phyloP scores from a whole-genome alignment of 1,284 basidiomycete species.

The Gomphus bonarii region DNA sequence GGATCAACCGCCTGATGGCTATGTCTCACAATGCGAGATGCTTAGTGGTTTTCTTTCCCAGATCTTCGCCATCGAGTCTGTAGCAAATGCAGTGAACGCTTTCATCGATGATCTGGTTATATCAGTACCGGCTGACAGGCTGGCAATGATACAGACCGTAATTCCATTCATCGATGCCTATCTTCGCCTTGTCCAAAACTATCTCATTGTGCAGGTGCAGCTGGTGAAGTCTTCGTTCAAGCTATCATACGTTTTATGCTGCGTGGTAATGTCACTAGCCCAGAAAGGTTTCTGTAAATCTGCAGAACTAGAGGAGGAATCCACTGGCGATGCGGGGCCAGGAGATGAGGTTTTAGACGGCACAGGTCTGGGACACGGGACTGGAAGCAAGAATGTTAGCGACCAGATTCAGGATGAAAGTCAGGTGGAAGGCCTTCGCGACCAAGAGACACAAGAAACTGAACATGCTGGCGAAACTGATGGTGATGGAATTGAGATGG shows the following conservation, averaged over 20 bases:
- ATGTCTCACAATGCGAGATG: slow-evolving; percentile 8
- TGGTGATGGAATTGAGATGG: slow-evolving; percentile 44
- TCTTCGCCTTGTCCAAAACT: slow-evolving; percentile 37
- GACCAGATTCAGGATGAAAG: slow-evolving; percentile 92
- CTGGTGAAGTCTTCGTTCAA: slow-evolving; percentile 84
- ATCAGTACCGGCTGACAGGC: slow-evolving; percentile 12
- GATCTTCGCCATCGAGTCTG: slow-evolving; percentile 23
- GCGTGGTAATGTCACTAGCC: slow-evolving; percentile 65
- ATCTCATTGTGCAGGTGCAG: slow-evolving; percentile 42
- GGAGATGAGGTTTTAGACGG: slow-evolving; percentile 54
- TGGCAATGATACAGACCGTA: slow-evolving; percentile 27
- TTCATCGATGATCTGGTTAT: slow-evolving; percentile 25
- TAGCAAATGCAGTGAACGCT: slow-evolving; percentile 27
- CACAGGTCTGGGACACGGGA: slow-evolving; percentile 79
- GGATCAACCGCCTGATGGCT: slow-evolving; percentile 18
- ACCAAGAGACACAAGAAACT: slow-evolving; percentile 45
- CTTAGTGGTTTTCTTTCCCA: slow-evolving; percentile 15
- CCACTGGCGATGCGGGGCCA: slow-evolving; percentile 36
- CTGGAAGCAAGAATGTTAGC: slow-evolving; percentile 79
- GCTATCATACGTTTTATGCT: slow-evolving; percentile 70
- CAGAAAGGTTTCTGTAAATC: slow-evolving; percentile 92
- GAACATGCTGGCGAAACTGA: slow-evolving; percentile 67
- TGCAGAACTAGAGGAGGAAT: slow-evolving; percentile 48
- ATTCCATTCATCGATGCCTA: slow-evolving; percentile 63
- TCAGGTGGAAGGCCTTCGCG: slow-evolving; percentile 87